Percentiles rank a stretch among this genome's conserved stretches.
These are phyloP conservation scores for Xylaria sp. DNA, from an alignment of 2,329 filamentous ascomycete genomes.

Conservation along the genomic window DNA sequence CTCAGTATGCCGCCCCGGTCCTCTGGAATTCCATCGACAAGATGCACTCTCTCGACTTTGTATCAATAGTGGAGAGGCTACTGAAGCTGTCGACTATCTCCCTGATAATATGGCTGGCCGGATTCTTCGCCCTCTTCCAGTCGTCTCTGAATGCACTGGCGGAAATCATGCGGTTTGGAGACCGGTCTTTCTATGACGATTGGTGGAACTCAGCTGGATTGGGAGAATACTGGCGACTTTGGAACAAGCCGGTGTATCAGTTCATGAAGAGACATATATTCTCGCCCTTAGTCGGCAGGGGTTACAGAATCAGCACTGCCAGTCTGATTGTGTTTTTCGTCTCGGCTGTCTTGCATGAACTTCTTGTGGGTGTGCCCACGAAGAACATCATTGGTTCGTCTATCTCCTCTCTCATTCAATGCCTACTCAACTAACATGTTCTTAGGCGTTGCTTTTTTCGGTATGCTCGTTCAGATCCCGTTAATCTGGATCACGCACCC, in stretches of 20 bases:
- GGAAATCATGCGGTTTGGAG: conserved; percentile 89
- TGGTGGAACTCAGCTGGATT: conserved; percentile 97
- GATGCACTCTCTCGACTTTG: conserved; percentile 81
- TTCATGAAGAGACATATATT: conserved; percentile 98
- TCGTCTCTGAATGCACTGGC: conserved; percentile 90
- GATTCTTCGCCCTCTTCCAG: conserved; percentile 97
- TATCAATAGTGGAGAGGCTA: conserved; percentile 86
- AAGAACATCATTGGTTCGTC: conserved; percentile 88
- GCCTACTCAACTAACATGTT: conserved; percentile 27
- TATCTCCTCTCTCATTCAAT: neutral
- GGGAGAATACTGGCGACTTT: conserved; percentile 91
- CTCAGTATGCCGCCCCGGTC: conserved; percentile 92
- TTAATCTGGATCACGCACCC: conserved; percentile 84
- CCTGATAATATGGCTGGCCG: conserved; percentile 94
- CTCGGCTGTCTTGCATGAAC: conserved; percentile 89
- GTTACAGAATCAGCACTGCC: conserved; percentile 76
- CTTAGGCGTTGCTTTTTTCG: conserved; percentile 86
- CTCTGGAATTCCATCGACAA: conserved; percentile 90
- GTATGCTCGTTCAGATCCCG: conserved; percentile 94
- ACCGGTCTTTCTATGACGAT: conserved; percentile 94
- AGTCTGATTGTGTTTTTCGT: conserved; percentile 87
- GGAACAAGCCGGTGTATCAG: conserved; percentile 97
- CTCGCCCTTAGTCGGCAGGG: conserved; percentile 84
- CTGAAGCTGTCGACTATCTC: conserved; percentile 97
- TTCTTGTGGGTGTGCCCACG: conserved; percentile 92